phyloP scores from a whole-genome alignment of 495 filamentous ascomycete genomes.

The Penicillium longicatenatum region DNA sequence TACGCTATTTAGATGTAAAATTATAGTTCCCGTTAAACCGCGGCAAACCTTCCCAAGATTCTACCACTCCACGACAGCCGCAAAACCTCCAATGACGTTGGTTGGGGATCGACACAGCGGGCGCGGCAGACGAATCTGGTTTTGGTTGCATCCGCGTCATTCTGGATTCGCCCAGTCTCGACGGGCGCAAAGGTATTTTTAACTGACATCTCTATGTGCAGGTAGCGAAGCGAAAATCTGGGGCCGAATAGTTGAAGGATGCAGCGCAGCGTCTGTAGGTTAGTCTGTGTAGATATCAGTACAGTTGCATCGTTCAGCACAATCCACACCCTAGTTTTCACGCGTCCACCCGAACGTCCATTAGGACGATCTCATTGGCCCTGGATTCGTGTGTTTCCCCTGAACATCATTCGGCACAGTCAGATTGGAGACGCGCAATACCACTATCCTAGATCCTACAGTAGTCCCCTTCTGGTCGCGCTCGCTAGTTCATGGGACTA shows the following conservation, averaged over 20 bases:
- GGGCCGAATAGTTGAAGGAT: neutral
- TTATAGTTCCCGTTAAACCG: neutral
- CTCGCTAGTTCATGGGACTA: neutral
- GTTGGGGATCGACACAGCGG: neutral
- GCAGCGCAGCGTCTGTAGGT: too few species aligned
- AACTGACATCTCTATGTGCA: neutral
- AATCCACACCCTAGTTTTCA: neutral
- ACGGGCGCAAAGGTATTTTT: neutral
- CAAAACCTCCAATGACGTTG: neutral
- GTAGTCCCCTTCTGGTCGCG: neutral
- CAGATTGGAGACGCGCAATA: slow-evolving; percentile 1
- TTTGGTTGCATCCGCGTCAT: neutral
- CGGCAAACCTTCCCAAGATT: slow-evolving; percentile 1
- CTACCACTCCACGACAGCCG: neutral
- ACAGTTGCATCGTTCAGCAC: neutral
- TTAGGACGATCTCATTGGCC: neutral
- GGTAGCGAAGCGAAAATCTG: neutral
- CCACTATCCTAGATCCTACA: neutral
- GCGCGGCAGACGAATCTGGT: neutral
- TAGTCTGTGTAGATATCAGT: slow-evolving; percentile 3
- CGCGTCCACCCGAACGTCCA: neutral
- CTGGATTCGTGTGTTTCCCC: neutral
- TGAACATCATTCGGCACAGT: slow-evolving; percentile 1
- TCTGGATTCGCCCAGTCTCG: neutral
- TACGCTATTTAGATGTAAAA: too few species aligned